A percentile compares a stretch with the other conserved stretches of the same genome.
Evolutionary conservation across 2,329 filamentous ascomycete genomes (phyloP).

Genomic region (Aspergillus caelatus): DNA sequence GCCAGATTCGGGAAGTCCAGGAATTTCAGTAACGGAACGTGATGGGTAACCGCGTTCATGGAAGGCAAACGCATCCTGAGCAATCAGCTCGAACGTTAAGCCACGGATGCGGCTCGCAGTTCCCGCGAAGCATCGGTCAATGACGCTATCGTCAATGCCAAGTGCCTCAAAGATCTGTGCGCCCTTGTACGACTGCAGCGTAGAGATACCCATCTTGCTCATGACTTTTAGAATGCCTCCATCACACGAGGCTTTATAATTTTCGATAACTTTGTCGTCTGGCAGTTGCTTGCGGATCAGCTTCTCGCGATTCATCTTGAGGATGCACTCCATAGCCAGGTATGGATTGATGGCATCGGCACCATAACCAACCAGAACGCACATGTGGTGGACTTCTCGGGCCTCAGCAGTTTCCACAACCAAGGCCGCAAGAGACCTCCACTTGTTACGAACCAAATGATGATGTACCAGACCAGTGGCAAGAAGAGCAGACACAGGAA

Average conservation of each 20-base stretch:
- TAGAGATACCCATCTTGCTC: slow-evolving; percentile 99
- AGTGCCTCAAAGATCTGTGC: slow-evolving; percentile 97
- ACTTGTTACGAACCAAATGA: slow-evolving; percentile 92
- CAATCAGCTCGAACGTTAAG: slow-evolving; percentile 90
- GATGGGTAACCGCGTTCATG: slow-evolving; percentile 92
- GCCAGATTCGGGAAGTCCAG: slow-evolving; percentile 85
- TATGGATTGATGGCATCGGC: slow-evolving; percentile 94
- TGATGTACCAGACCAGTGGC: slow-evolving; percentile 95
- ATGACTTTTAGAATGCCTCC: slow-evolving; percentile 98
- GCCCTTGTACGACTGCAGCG: slow-evolving; percentile 93
- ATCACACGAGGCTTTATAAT: slow-evolving; percentile 96
- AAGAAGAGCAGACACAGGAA: slow-evolving; percentile 82
- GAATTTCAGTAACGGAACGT: slow-evolving; percentile 72
- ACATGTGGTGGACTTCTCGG: slow-evolving; percentile 98
- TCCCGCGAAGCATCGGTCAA: slow-evolving; percentile 92
- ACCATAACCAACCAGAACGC: slow-evolving; percentile 93
- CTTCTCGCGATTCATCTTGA: slow-evolving; percentile 93
- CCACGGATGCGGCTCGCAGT: slow-evolving; percentile 94
- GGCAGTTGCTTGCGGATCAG: slow-evolving; percentile 87
- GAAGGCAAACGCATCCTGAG: slow-evolving; percentile 90
- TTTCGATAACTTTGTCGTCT: slow-evolving; percentile 81
- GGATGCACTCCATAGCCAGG: slow-evolving; percentile 91
- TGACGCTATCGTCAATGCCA: slow-evolving; percentile 86
- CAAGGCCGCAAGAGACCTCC: slow-evolving; percentile 84
- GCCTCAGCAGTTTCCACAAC: slow-evolving; percentile 92